phyloP scores from a whole-genome alignment of 305 asterid species.

The Solanum chacoense region DNA sequence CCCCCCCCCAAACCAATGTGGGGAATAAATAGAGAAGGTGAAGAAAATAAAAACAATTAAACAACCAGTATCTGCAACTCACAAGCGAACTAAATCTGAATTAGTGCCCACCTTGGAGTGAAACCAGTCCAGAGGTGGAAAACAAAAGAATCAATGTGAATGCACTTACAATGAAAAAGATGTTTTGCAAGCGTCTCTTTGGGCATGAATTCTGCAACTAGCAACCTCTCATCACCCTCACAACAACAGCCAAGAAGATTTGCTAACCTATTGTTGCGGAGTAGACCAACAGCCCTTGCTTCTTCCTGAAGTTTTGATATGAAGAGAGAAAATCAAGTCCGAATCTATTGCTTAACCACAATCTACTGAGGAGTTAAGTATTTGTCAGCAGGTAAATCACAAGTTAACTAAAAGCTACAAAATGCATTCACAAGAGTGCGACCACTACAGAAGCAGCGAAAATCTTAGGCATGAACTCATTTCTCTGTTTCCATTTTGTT shows the following conservation, averaged over 20 bases:
- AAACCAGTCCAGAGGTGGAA: background rate
- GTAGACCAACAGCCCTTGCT: constrained; percentile 20
- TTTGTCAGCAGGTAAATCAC: background rate
- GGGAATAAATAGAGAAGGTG: background rate
- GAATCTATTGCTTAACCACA: background rate
- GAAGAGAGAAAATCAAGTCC: background rate
- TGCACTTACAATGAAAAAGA: constrained; percentile 56
- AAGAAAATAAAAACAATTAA: background rate
- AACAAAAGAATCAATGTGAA: background rate
- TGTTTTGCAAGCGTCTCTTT: constrained; percentile 65
- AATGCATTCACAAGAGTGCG: background rate
- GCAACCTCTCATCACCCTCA: constrained; percentile 20
- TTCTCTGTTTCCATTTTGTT: background rate
- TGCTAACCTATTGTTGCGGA: constrained; percentile 14
- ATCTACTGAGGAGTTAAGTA: background rate
- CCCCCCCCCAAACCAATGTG: background rate
- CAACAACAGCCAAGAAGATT: constrained; percentile 20
- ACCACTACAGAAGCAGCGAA: background rate
- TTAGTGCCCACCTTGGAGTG: background rate
- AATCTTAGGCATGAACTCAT: background rate
- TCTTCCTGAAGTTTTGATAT: constrained; percentile 12
- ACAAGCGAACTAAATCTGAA: background rate
- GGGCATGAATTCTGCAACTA: constrained; percentile 59
- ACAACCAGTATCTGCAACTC: background rate
- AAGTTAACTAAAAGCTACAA: background rate